Conservation (phyloP, 2,329 filamentous ascomycete species). For the Penicillium sp. region DNA sequence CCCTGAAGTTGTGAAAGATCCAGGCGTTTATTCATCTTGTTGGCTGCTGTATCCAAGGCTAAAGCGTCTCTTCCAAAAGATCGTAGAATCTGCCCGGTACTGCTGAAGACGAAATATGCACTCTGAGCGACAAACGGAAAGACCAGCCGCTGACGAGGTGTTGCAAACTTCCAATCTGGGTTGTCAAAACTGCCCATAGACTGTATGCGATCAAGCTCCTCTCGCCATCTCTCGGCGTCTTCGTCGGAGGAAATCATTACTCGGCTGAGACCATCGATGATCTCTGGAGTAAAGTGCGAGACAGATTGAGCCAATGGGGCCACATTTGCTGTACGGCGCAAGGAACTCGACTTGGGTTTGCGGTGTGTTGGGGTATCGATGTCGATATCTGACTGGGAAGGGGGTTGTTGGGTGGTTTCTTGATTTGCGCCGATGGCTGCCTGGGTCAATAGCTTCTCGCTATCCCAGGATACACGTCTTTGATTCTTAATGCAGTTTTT, state of each 20-base stretch:
- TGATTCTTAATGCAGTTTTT: slow-evolving; percentile 31
- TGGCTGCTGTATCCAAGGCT: slow-evolving; percentile 3
- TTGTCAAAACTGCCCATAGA: slow-evolving; percentile 39
- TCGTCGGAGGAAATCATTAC: slow-evolving; percentile 40
- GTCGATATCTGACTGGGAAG: slow-evolving; percentile 14
- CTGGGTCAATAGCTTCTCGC: slow-evolving; percentile 37
- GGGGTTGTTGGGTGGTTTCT: slow-evolving; percentile 7
- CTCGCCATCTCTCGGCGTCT: slow-evolving; percentile 40
- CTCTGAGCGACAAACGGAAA: slow-evolving; percentile 49
- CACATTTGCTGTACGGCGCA: slow-evolving; percentile 12
- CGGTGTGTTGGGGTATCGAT: slow-evolving; percentile 22
- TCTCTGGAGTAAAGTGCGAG: slow-evolving; percentile 39
- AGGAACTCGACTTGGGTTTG: slow-evolving; percentile 16
- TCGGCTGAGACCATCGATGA: slow-evolving; percentile 39
- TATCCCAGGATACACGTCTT: slow-evolving; percentile 43
- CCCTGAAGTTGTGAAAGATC: slow-evolving; percentile 35
- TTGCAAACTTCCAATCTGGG: slow-evolving; percentile 41
- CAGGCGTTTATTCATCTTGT: slow-evolving; percentile 14
- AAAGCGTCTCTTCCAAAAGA: slow-evolving; percentile 39
- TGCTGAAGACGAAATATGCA: slow-evolving; percentile 47
- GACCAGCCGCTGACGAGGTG: slow-evolving; percentile 37
- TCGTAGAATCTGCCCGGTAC: slow-evolving; percentile 40
- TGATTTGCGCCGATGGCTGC: slow-evolving; percentile 16
- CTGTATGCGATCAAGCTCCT: slow-evolving; percentile 42
- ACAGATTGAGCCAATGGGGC: slow-evolving; percentile 33